Evolutionary conservation across 257 asterid species (phyloP), one percentile per base, ranked within the genome.

Genomic region (Solanum dulcamara): DNA sequence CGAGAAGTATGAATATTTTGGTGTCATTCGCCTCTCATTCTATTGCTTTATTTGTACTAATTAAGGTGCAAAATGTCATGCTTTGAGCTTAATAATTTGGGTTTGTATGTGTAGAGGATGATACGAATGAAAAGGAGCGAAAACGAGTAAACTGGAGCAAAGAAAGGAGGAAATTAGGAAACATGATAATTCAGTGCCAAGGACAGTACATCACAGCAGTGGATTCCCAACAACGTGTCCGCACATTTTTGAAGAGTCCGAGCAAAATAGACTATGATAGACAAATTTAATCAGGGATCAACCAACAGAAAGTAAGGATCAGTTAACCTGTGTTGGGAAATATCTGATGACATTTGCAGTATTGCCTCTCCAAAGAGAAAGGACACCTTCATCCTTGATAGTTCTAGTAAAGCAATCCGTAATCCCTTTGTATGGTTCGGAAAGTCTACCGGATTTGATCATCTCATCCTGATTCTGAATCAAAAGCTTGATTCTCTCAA

Each of bases 331-430:
- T 67, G 84, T 53, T 1, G 90, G 90, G 68, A 88, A 70, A 26
- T 81, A 85, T 85, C 85, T 37, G 32, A 85, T 80, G 80, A 88
- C 85, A 59, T 74, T 74, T 12, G 84, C 86, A 11, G 84, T 28
- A 85, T 88, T 85, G 46, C 90, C 88, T 85, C 88, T 85, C 88
- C 88, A 88, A 14, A 88, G 86, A 57, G 90, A 35, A 74, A 85
- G 15, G 37, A 85, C 74, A 13, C 88, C 88, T 82, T 88, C 88
- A 40, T 85, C 87, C 83, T 85, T 88, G 12, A 88, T 38, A 37
- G 87, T 88, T 82, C 88, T 64, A 1, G 81, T 64, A 64, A 88
- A 85, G 83, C 90, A 88, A 14, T 88, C 86, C 1, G 77, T 68
- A 51, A 88, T 88, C 26, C 90, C 90, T 10, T 81, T 85, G 72